Evolutionary conservation across 176 grass and related monocot species (phyloP).

Genomic region (maize (Zea mays)): DNA sequence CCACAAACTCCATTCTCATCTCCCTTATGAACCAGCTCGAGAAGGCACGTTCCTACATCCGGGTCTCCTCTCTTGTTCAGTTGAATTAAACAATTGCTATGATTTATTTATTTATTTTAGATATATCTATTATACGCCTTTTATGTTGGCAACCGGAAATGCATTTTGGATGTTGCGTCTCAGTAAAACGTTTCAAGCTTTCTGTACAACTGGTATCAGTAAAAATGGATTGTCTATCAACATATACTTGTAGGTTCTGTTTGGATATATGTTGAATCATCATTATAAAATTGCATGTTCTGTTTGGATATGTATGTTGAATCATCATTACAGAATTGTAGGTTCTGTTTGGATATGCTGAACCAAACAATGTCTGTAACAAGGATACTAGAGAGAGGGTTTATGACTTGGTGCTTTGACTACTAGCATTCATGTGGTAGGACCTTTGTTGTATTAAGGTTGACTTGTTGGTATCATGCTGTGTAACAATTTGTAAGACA

Average conservation of each 20-base stretch:
- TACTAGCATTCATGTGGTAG: neutral
- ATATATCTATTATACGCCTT: neutral
- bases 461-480: neutral
- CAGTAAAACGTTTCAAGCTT: neutral
- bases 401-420: neutral
- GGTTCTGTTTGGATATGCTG: neutral
- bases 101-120: slow-evolving; percentile 9
- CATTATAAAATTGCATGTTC: neutral
- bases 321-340: neutral
- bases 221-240: neutral
- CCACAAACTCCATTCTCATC: slow-evolving; percentile 75
- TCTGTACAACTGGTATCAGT: neutral
- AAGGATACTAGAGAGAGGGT: neutral
- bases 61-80: neutral
- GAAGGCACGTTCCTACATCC: slow-evolving; percentile 46
- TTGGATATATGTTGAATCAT: neutral
- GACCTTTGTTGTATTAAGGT: neutral
- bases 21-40: slow-evolving; percentile 98
- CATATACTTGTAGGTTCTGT: neutral
- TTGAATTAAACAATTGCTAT: neutral
- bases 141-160: neutral
- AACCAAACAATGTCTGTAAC: neutral
- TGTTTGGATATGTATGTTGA: neutral
- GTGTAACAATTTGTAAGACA: neutral
- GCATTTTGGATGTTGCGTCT: slow-evolving; percentile 7